phyloP scores from a whole-genome alignment of 2,329 filamentous ascomycete genomes.

The Coniochaeta pulveracea region DNA sequence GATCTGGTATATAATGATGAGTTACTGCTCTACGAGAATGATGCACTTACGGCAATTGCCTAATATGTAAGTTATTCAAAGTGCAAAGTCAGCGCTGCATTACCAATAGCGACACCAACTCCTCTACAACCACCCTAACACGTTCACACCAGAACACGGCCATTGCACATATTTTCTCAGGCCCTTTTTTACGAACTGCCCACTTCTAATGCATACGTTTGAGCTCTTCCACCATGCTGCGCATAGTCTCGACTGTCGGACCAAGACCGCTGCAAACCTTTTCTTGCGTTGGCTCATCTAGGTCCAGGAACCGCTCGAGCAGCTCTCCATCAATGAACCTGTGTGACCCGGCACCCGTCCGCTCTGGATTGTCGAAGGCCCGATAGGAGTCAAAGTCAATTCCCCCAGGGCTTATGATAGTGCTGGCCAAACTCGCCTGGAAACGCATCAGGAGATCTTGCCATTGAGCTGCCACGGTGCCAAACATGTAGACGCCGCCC shows the following conservation, averaged over 20 bases:
- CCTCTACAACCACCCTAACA: no score
- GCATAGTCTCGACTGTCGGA: constrained; percentile 50
- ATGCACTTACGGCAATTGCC: no score
- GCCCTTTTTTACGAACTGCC: no score
- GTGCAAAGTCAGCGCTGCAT: no score
- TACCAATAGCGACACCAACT: no score
- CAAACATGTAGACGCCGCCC: constrained; percentile 84
- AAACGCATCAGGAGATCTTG: constrained; percentile 76
- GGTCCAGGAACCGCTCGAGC: constrained; percentile 72
- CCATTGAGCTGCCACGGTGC: constrained; percentile 58
- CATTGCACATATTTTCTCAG: no score
- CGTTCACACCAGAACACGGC: no score
- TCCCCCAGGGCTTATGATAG: constrained; percentile 58
- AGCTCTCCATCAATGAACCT: constrained; percentile 90
- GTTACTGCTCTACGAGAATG: no score
- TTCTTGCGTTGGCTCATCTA: constrained; percentile 46
- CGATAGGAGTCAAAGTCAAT: constrained; percentile 71
- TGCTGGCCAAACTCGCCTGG: constrained; percentile 57
- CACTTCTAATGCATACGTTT: constrained; percentile 43
- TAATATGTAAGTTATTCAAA: no score
- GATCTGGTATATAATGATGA: no score
- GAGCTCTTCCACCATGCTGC: constrained; percentile 50
- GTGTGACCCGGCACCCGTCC: constrained; percentile 63
- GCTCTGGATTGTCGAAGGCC: constrained; percentile 65
- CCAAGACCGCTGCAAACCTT: constrained; percentile 42